phyloP scores from a whole-genome alignment of 306 rosid genomes.

The Corylus heterophylla region DNA sequence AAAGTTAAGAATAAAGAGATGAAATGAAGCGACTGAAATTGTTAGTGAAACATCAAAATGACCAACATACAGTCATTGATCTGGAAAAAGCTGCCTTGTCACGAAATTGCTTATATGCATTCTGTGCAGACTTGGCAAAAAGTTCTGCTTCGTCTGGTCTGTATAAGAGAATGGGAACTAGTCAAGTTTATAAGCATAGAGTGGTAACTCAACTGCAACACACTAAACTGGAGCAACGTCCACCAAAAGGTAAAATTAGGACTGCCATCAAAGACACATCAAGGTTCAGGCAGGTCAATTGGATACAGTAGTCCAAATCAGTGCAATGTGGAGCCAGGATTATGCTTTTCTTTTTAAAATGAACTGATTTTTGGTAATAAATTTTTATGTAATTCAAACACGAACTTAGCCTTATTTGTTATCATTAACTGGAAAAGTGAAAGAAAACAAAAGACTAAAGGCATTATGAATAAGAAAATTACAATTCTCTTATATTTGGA shows the following conservation, averaged over 20 bases:
- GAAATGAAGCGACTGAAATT: neutral
- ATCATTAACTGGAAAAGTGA: neutral
- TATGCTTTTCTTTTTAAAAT: too few relatives aligned
- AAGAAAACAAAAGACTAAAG: neutral
- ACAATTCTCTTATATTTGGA: neutral
- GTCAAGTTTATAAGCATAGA: neutral
- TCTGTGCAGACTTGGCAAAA: conserved; percentile 74
- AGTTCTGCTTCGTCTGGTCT: conserved; percentile 93
- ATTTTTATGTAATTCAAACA: neutral
- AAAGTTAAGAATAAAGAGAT: conserved; percentile 10
- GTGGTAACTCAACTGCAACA: neutral
- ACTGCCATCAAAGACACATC: neutral
- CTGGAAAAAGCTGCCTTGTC: conserved; percentile 91
- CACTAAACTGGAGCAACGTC: neutral
- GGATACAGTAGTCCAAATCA: neutral
- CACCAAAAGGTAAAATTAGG: neutral
- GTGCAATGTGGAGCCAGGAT: neutral
- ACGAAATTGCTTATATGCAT: conserved; percentile 75
- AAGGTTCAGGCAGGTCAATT: neutral
- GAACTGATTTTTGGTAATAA: neutral
- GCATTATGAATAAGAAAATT: neutral
- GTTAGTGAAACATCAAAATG: conserved; percentile 1
- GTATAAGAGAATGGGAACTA: conserved; percentile 21
- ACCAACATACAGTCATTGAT: conserved; percentile 72
- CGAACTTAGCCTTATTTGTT: neutral